Evolutionary conservation across 257 asterid species (phyloP), one percentile per base, ranked within the genome.

Genomic region (Euphrasia confusa): DNA sequence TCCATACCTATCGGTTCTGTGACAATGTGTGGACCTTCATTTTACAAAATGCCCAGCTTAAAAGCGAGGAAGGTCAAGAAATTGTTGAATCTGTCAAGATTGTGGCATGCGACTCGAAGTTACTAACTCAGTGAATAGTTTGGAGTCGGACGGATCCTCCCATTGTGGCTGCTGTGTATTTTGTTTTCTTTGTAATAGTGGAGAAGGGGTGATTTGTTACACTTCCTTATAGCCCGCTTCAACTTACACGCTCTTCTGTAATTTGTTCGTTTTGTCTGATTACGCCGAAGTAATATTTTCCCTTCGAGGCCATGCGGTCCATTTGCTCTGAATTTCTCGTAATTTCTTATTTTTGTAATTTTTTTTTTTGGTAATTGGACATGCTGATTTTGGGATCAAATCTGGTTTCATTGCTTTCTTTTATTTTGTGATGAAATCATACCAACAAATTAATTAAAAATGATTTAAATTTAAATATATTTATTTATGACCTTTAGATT

Each of bases 11-110:
- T 75, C 74, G 97, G 65, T 93, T 93, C 95, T 93, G 99, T 63
- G 99, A 89, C 84, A 89, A 93, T 44, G 97, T 93, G 24, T 93
- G 99, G 99, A 93, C 99, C 53, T 93, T 93, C 90, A 89, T 93
- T 81, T 72, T 93, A 65, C 99, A 93, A 87, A 74, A 87, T 75
- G 97, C 89, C 64, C 60, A 61, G 63, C 88, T 93, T 71, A 93
- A 93, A 83, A 82, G 83, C 15, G 97, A 93, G 45, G 97, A 89
- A 67, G 81, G 83, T 74, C 94, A 79, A 68, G 99, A 93, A 80
- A 74, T 56, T 10, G 96, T 93, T 39, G 81, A 87, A 12, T 80
- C 79, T 15, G 88, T 93, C 60, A 89, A 93, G 87, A 93, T 93
- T 47, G 99, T 93, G 32, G 99, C 99, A 0, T 89, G 99, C 24